Evolutionary conservation across 1,139 yeast species (phyloP), one percentile per base, ranked within the genome.

Genomic region (Suhomyces terraborum): DNA sequence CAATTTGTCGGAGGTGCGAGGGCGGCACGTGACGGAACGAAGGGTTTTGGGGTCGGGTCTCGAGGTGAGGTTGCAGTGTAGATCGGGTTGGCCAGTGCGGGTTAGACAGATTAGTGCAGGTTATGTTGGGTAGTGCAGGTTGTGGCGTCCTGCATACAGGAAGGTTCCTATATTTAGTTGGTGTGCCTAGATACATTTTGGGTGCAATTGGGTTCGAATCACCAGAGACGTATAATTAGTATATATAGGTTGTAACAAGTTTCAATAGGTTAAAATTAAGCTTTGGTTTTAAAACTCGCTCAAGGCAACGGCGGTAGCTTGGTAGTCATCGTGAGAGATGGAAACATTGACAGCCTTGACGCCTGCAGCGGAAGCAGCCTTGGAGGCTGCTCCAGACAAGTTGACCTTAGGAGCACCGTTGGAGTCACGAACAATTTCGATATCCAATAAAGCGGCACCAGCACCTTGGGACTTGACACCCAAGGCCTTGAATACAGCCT

Each of bases 261-360:
- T n/a, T n/a, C n/a, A n/a, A n/a, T n/a, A n/a, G n/a, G n/a, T n/a
- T n/a, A n/a, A n/a, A n/a, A n/a, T n/a, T n/a, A n/a, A n/a, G n/a
- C n/a, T n/a, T n/a, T 6, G 10, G 9, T 2, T n/a, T 51, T 67
- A 72, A 49, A 73, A 77, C 60, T 84, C 86, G 57, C 95, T 81
- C 59, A 89, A 80, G 34, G 98, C 98, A 56, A 93, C 98, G 18
- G 98, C 98, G 52, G 95, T 94, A 36, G 97, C 89, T 73, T 93
- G 99, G 76, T 84, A 78, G 56, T 93, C 98, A 61, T 89, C 96
- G 64, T 93, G 99, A 24, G 96, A 87, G 55, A 93, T 93, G 29
- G 96, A 88, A 47, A 93, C 93, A 60, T 79, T 85, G 50, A 93
- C 85, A 27, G 64, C 63, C 66, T 78, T 79, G 48, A 89, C 83